Percentiles rank a stretch among this genome's conserved stretches.
Evolutionary conservation across 2,329 filamentous ascomycete species (phyloP).

Genomic region (Ilyonectria mors-panacis): DNA sequence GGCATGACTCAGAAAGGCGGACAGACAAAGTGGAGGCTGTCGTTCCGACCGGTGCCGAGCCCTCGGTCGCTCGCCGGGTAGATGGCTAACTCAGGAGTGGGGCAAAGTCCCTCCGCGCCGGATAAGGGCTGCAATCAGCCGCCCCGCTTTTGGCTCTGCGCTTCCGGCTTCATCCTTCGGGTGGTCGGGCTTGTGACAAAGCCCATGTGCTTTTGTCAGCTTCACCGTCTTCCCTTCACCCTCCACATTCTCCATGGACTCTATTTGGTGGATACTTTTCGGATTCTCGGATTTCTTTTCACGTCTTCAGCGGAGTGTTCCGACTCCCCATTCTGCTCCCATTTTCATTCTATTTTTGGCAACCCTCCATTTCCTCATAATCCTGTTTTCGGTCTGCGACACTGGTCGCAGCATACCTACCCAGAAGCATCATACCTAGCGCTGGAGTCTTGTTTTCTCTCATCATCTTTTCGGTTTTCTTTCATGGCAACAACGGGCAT

Average conservation of each 20-base stretch:
- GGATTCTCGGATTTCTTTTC: conserved; percentile 4
- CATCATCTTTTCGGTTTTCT: background rate
- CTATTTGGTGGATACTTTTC: conserved; percentile 1
- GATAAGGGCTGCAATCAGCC: conserved; percentile 11
- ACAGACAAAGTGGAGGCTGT: conserved; percentile 19
- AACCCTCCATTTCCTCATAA: conserved; percentile 17
- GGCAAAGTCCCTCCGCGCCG: conserved; percentile 29
- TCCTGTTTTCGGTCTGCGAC: conserved; percentile 21
- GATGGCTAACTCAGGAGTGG: conserved; percentile 33
- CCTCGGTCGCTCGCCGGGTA: conserved; percentile 32
- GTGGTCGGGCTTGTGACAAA: background rate
- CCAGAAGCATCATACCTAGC: conserved; percentile 17
- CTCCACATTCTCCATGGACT: background rate
- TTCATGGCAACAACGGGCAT: conserved; percentile 19
- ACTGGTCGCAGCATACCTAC: conserved; percentile 13
- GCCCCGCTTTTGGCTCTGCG: background rate
- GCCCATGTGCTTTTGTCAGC: conserved; percentile 24
- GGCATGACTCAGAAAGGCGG: conserved; percentile 29
- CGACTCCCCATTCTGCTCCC: background rate
- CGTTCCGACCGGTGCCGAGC: conserved; percentile 41
- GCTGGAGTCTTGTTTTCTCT: conserved; percentile 23
- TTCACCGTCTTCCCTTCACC: background rate
- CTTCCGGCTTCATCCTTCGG: conserved; percentile 18
- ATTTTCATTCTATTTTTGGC: conserved; percentile 12
- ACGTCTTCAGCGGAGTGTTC: conserved; percentile 2